Base-by-base conservation (phyloP, 306 rosid genomes). In the Vicia faba region DNA sequence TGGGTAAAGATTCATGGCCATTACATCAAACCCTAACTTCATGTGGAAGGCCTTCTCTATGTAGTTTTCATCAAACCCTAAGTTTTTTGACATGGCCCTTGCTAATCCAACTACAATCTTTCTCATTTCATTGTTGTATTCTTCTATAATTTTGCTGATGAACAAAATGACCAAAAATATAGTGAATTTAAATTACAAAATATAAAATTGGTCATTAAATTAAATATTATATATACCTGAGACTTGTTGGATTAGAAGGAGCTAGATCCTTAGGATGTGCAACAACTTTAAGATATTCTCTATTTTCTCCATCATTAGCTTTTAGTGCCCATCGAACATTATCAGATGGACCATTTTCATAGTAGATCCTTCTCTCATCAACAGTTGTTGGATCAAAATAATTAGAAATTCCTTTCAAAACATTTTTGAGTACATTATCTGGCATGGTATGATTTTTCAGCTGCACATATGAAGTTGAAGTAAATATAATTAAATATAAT, bases 1-100 rank as follows among this genome's bases (percentile, higher is more conserved):
- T 7, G 88, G 92, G 56, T 86, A 86, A 7, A 79, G 64, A 51
- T 84, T 86, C 82, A 81, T 56, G 45, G 80, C 74, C 8, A 84
- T 81, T 29, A 84, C 81, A 49, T 86, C 85, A 53, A 84, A 81
- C 5, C 88, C 88, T 16, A 68, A 69, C 11, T 77, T 41, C 35
- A 84, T 61, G 44, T 81, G 58, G 3, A 86, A 77, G 38, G 83
- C 86, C 5, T 84, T 74, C 12, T 81, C 88, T 61, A 86, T 55
- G 78, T 74, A 86, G 46, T 45, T 2, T 57, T 86, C 87, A 68
- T 84, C 88, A 49, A 79, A 50, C 71, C 88, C 86, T 13, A 84
- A 33, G 35, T 69, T 71, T 50, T 51, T 75, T 2, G 88, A 83
- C 11, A 84, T 8, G 12, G 85, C 80, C 45, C 49, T 84, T 31